Conservation (phyloP, 108 stramenopile species). For the Cyclotella baltica region DNA sequence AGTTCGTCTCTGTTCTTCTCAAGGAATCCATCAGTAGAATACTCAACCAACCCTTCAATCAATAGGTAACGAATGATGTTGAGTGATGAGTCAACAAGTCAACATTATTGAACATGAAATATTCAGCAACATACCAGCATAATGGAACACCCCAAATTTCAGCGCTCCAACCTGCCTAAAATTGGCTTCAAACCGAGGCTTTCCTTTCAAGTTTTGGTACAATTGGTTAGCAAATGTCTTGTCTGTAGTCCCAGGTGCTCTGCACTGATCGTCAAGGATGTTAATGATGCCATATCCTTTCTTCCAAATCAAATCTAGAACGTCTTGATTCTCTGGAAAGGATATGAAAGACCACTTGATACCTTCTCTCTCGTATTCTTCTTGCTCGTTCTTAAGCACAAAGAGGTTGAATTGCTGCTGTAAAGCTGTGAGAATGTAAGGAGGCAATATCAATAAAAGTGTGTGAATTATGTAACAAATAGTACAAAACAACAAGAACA, state of each 20-base stretch:
- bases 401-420: constrained; percentile 79
- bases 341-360: constrained; percentile 69
- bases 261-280: constrained; percentile 69
- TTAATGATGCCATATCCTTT: constrained; percentile 69
- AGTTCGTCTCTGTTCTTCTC: constrained; percentile 87
- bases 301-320: constrained; percentile 83
- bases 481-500: not conserved
- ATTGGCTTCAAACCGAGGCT: constrained; percentile 62
- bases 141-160: constrained; percentile 74
- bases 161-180: constrained; percentile 60
- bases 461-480: not conserved
- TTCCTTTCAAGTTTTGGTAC: constrained; percentile 52
- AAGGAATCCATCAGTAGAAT: constrained; percentile 67
- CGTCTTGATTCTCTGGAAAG: constrained; percentile 88
- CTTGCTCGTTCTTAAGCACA: constrained; percentile 66
- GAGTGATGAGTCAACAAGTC: too few relatives aligned
- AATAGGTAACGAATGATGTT: not conserved
- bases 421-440: constrained; percentile 45
- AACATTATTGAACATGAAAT: not conserved
- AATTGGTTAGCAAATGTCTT: constrained; percentile 61
- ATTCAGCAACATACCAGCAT: constrained; percentile 47
- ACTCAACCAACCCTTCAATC: constrained; percentile 55
- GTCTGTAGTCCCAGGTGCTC: constrained; percentile 66
- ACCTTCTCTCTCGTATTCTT: constrained; percentile 66
- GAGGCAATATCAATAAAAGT: not conserved